Percentiles rank a stretch among this genome's conserved stretches.
phyloP scores from a whole-genome alignment of 345 rosid species.

The Chamaenerion angustifolium region DNA sequence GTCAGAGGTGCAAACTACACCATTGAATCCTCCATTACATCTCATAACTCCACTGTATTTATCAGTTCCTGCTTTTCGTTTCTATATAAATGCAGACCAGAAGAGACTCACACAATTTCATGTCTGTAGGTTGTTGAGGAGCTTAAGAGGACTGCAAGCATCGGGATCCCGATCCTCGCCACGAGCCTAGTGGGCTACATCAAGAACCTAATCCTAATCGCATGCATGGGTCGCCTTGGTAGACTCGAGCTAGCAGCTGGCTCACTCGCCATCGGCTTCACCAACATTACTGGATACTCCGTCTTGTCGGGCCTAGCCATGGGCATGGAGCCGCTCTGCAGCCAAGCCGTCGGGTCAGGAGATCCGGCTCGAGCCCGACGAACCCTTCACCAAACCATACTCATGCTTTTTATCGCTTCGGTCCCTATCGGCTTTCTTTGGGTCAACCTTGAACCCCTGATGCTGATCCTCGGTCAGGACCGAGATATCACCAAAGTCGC shows the following conservation, averaged over 20 bases:
- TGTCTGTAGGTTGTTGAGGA: slow-evolving; percentile 49
- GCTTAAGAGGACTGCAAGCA: slow-evolving; percentile 45
- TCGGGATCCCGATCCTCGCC: slow-evolving; percentile 63
- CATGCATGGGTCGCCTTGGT: slow-evolving; percentile 80
- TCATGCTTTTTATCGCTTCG: slow-evolving; percentile 48
- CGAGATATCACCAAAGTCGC: slow-evolving; percentile 55
- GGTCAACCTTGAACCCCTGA: slow-evolving; percentile 54
- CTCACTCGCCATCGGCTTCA: slow-evolving; percentile 78
- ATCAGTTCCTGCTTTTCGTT: too few relatives aligned
- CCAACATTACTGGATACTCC: slow-evolving; percentile 88
- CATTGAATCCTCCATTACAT: too few relatives aligned
- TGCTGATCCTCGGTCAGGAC: slow-evolving; percentile 54
- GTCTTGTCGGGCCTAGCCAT: slow-evolving; percentile 74
- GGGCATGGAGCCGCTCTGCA: slow-evolving; percentile 88
- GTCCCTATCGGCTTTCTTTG: slow-evolving; percentile 53
- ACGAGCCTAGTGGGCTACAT: slow-evolving; percentile 59
- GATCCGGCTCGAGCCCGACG: slow-evolving; percentile 34
- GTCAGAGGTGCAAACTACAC: too few relatives aligned
- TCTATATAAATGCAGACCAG: too few relatives aligned
- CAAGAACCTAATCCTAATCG: slow-evolving; percentile 63
- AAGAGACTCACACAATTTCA: too few relatives aligned
- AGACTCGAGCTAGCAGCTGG: slow-evolving; percentile 91
- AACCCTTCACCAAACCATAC: slow-evolving; percentile 47
- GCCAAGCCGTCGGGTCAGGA: slow-evolving; percentile 78
- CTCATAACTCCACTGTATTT: too few relatives aligned